Evolutionary conservation across 176 grass and related monocot genomes (phyloP), one percentile per base, ranked within the genome.

Genomic region (Bonia amplexicaulis): DNA sequence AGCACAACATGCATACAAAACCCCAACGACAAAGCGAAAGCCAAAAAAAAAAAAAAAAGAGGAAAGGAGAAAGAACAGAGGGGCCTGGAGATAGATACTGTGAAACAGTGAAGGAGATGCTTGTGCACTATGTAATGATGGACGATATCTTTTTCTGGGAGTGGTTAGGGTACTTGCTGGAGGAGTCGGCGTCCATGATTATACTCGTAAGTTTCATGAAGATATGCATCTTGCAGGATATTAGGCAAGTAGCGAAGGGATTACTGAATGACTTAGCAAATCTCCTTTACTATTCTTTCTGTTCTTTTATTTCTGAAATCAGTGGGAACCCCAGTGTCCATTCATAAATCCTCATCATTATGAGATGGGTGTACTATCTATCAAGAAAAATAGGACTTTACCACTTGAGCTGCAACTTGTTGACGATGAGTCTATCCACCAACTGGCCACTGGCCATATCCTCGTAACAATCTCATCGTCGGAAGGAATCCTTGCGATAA

Each of bases 121-220:
- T 66, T 74, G 48, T 67, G 85, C 85, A 22, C 60, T 48, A 20
- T 68, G 78, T 47, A 37, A 73, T 87, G 70, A 74, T 82, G 69
- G 39, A 46, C 71, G 40, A 60, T 74, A 76, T 65, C 29, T 52
- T 82, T 81, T 71, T 58, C 74, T 62, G 75, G 1, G 74, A 69
- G 74, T 62, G 54, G 69, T 63, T 78, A 51, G 64, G 52, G 51
- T 63, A 78, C 64, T 85, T 87, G 46, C 78, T 76, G 78, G 49
- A 76, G 60, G 78, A 87, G 76, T 81, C 49, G 39, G 39, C 2
- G 48, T 9, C 16, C 78, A 75, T 66, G 60, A 78, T 78, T 62
- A 65, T 63, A 9, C 55, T n/a, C 16, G 7, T 22, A 51, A 83
- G 46, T 5, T 7, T 15, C 77, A 67, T 67, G 57, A 74, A 53